Evolutionary conservation across 352 stramenopile species (phyloP), one percentile per base, ranked within the genome.

Genomic region (Pythium aristosporum): DNA sequence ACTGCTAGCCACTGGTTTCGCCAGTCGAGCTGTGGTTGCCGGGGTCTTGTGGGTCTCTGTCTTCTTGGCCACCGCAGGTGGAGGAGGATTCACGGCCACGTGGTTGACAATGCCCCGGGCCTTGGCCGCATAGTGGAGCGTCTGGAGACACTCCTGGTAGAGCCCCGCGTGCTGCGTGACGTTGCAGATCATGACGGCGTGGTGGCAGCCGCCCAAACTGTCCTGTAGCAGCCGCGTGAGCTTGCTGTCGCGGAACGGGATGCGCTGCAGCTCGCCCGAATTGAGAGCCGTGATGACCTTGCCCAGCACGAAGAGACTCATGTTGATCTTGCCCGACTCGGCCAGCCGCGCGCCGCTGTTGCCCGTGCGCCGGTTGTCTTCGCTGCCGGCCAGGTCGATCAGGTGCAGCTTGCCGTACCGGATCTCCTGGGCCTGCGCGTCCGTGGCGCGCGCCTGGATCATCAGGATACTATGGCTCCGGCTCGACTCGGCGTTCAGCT

Each of bases 381-480:
- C 77, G 16, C 67, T 73, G 7, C 76, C 72, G 5, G 78, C 68
- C 6, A 85, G 41, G 16, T 86, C 70, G 39, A 88, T 75, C 21
- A 88, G 23, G 23, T 81, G 73, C 3, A 84, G 71, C 44, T 75
- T 77, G 2, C 72, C 72, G 11, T 57, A 54, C 41, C 67, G 60
- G 12, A 55, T 58, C 25, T 68, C 62, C 18, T 59, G 50, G 5
- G 42, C 57, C 0, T 30, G 21, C 4, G 47, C 37, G 51, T 77
- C 69, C 4, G 28, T 56, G 0, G 61, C 57, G 1, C 51, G 60
- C 25, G 70, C 75, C 42, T 79, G 67, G 28, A 97, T 71, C 52
- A 82, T 89, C 13, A 98, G 57, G 36, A 98, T 91, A 44, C 81
- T 81, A 56, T 97, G 91, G 46, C 76, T 91, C 20, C 89, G 73